Conservation (phyloP, 768 basidiomycete species). For the Tricholoma matsutake region DNA sequence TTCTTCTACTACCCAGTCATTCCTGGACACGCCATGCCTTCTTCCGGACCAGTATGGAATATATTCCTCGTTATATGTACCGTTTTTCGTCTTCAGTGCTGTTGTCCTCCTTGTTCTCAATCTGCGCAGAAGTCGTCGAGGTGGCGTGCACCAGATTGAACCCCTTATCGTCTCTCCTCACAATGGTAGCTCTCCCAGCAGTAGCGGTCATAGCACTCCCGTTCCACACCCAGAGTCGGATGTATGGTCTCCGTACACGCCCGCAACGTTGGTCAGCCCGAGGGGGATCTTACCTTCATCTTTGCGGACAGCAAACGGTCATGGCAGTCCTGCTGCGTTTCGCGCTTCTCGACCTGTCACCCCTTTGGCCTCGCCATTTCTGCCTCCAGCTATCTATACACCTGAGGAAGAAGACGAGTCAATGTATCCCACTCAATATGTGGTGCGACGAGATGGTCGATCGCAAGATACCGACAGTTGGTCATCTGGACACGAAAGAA, state of each 20-base stretch:
- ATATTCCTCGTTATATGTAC: constrained; percentile 61
- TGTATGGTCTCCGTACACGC: constrained; percentile 42
- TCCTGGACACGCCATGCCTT: constrained; percentile 67
- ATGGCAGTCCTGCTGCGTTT: constrained; percentile 31
- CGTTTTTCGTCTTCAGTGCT: constrained; percentile 39
- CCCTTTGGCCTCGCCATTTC: constrained; percentile 37
- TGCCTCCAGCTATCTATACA: constrained; percentile 31
- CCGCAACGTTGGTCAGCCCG: constrained; percentile 36
- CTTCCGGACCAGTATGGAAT: constrained; percentile 72
- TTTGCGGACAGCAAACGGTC: constrained; percentile 38
- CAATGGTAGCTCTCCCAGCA: constrained; percentile 24
- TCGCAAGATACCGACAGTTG: constrained; percentile 34
- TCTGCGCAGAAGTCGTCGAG: constrained; percentile 37
- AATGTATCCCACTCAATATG: constrained; percentile 51
- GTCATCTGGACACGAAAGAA: constrained; percentile 25
- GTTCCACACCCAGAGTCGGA: constrained; percentile 33
- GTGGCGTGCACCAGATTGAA: constrained; percentile 24
- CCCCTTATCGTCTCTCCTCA: constrained; percentile 29
- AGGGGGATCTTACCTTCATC: constrained; percentile 33
- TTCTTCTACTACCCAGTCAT: constrained; percentile 26
- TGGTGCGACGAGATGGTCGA: constrained; percentile 33
- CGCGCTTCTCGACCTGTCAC: constrained; percentile 43
- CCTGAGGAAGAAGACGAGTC: constrained; percentile 49
- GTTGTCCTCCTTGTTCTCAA: constrained; percentile 50
- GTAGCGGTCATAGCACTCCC: constrained; percentile 22